Conservation (phyloP, 225 moss, liverwort and hornwort species). For the Antitrichia curtipendula region DNA sequence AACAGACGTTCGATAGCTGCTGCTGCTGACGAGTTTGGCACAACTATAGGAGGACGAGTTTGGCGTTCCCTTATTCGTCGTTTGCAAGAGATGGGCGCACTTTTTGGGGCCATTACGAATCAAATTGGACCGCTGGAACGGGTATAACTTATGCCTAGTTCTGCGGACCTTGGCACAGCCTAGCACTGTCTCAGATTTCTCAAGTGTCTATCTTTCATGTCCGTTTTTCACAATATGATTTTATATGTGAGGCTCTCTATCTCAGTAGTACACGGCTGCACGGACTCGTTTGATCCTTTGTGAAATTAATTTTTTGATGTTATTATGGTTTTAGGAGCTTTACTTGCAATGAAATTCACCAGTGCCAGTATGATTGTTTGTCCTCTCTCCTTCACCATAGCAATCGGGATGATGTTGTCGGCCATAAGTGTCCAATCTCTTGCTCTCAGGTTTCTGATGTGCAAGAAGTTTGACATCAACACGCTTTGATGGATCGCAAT, state of each 20-base stretch:
- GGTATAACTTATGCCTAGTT: slow-evolving; percentile 37
- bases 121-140: slow-evolving; percentile 79
- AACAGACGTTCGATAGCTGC: slow-evolving; percentile 79
- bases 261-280: background rate
- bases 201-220: slow-evolving; percentile 1
- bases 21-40: slow-evolving; percentile 89
- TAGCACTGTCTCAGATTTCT: slow-evolving; percentile 15
- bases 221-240: slow-evolving; percentile 4
- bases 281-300: background rate
- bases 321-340: background rate
- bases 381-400: background rate
- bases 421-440: background rate
- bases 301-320: background rate
- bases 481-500: background rate
- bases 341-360: background rate
- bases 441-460: background rate
- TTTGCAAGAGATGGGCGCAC: slow-evolving; percentile 78
- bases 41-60: slow-evolving; percentile 81
- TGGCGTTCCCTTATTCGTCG: slow-evolving; percentile 94
- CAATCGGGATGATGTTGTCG: background rate
- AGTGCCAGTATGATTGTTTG: background rate
- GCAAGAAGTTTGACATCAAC: background rate
- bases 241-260: slow-evolving; percentile 15
- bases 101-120: slow-evolving; percentile 75
- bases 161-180: background rate